Evolutionary conservation across 495 filamentous ascomycete species (phyloP), one percentile per base, ranked within the genome.

Genomic region (Aspergillus coremiiformis): DNA sequence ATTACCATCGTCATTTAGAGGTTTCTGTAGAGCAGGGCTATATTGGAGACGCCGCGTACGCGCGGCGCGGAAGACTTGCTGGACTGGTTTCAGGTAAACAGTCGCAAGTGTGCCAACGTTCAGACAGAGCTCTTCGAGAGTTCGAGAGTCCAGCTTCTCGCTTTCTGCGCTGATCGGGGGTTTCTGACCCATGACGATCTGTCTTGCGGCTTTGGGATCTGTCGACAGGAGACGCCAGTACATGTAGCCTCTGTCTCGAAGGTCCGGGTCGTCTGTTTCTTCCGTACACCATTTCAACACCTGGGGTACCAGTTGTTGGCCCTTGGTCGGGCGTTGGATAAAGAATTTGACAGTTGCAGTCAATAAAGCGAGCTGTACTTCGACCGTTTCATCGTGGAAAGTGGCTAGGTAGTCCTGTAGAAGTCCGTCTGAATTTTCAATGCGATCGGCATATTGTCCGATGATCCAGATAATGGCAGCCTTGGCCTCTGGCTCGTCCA

Each of bases 381-480:
- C 93, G 30, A 95, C 80, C 0, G 89, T 85, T 70, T 99, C 93
- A 54, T 99, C 93, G 30, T 84, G 78, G 73, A 96, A 99, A 10
- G 89, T 86, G 54, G 89, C 87, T 21, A 99, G 69, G 66, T 97
- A 99, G 61, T 97, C 93, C 49, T 97, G 93, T 4, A 99, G 80
- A 0, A 99, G 78, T 0, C 84, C 87, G 56, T 97, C 93, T 19
- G 86, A 89, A 66, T 97, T 96, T 56, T 97, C 91, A 58, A 99
- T 99, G 15, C 93, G 84, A 61, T 90, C 88, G 7, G 93, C 94
- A 65, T 99, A 99, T 60, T 99, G 89, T 2, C 93, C 93, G 60
- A 99, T 97, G 49, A 99, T 90, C 93, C 93, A 99, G 55, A 99
- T 94, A 81, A 99, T 92, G n/a, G 93, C 93, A 4, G 92, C 89